Conservation (phyloP, 495 filamentous ascomycete genomes). For the Xylaria sp. region DNA sequence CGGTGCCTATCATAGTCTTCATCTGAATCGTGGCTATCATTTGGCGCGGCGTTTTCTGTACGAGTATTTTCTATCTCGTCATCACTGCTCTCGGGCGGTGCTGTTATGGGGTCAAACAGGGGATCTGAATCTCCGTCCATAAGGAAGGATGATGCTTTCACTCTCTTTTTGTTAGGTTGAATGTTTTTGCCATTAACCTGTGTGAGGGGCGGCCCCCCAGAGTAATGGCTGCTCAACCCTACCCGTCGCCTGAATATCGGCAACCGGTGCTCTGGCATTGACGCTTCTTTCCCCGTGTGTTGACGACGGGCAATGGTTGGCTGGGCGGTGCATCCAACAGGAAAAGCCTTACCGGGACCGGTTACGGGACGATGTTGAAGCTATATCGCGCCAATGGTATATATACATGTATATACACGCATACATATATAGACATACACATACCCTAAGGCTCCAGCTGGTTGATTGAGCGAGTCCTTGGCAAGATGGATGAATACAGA, state of each 20-base stretch:
- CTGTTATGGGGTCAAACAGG: slow-evolving; percentile 31
- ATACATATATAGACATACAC: no score
- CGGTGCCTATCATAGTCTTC: slow-evolving; percentile 25
- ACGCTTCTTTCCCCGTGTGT: background rate
- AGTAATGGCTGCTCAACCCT: slow-evolving; percentile 27
- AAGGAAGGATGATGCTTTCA: background rate
- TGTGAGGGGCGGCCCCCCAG: slow-evolving; percentile 27
- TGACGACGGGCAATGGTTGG: background rate
- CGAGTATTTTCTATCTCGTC: slow-evolving; percentile 30
- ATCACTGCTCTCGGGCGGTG: slow-evolving; percentile 35
- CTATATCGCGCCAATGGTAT: background rate
- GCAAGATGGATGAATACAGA: background rate
- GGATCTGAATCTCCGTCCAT: slow-evolving; percentile 5
- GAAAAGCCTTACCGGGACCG: background rate
- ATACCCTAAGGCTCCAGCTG: background rate
- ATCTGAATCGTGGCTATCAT: slow-evolving; percentile 30
- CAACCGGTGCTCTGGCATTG: slow-evolving; percentile 10
- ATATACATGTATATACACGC: background rate
- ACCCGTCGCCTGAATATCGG: slow-evolving; percentile 24
- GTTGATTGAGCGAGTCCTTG: slow-evolving; percentile 1
- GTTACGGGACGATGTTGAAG: background rate
- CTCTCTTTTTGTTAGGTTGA: slow-evolving; percentile 13
- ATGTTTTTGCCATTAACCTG: slow-evolving; percentile 15
- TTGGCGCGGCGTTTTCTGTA: no score
- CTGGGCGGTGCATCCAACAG: background rate